Conservation (phyloP, 2,329 filamentous ascomycete species). For the Rutstroemia sp. region DNA sequence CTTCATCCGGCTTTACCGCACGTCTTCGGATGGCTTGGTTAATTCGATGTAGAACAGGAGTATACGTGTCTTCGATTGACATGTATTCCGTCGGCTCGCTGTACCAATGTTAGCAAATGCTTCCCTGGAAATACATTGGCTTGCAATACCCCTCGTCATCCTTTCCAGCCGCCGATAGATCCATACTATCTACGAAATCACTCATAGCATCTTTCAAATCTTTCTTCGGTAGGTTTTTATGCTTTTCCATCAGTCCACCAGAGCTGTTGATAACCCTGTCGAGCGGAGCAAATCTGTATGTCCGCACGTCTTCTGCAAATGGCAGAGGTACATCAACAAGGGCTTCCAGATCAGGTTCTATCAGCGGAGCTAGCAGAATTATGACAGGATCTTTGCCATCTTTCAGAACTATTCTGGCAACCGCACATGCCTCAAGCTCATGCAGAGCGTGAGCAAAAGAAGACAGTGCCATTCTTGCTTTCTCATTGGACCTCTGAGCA, state of each 20-base stretch:
- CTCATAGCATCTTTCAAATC: constrained; percentile 76
- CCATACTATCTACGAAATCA: constrained; percentile 89
- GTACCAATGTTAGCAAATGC: constrained; percentile 5
- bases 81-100: constrained; percentile 60
- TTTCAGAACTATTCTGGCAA: constrained; percentile 80
- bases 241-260: constrained; percentile 70
- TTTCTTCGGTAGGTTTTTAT: constrained; percentile 73
- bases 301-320: constrained; percentile 84
- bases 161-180: constrained; percentile 61
- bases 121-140: constrained; percentile 2
- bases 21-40: constrained; percentile 79
- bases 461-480: constrained; percentile 76
- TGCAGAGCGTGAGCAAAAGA: constrained; percentile 83
- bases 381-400: constrained; percentile 72
- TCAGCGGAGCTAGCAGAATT: constrained; percentile 70
- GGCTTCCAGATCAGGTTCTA: constrained; percentile 75
- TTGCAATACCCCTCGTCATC: constrained; percentile 65
- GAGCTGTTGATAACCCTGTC: constrained; percentile 84
- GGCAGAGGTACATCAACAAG: constrained; percentile 85
- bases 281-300: constrained; percentile 86
- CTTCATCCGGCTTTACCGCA: constrained; percentile 63
- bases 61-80: constrained; percentile 73
- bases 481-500: constrained; percentile 69
- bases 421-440: constrained; percentile 77
- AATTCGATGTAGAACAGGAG: constrained; percentile 79